Evolutionary conservation across 2,329 filamentous ascomycete genomes (phyloP).

Genomic region (Zalaria sp.): DNA sequence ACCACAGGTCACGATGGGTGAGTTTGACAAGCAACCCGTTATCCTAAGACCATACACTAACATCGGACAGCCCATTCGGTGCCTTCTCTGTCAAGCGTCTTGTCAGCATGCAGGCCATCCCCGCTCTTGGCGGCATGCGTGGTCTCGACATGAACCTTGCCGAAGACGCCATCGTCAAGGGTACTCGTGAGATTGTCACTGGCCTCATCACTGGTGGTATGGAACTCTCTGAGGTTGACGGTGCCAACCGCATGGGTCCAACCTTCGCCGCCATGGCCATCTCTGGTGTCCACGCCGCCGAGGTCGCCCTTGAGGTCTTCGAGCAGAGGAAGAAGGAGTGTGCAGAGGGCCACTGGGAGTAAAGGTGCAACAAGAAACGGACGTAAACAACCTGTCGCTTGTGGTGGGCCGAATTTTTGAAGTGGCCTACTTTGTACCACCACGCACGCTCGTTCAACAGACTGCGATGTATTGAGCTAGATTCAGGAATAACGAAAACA

Average conservation of each 20-base stretch:
- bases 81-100: slow-evolving; percentile 86
- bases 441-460: too few relatives aligned
- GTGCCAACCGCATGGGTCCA: slow-evolving; percentile 76
- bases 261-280: slow-evolving; percentile 85
- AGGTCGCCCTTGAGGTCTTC: slow-evolving; percentile 68
- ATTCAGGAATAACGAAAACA: too few relatives aligned
- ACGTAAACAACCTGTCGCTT: too few relatives aligned
- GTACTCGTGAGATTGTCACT: slow-evolving; percentile 74
- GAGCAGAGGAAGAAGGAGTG: slow-evolving; percentile 68
- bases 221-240: slow-evolving; percentile 83
- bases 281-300: slow-evolving; percentile 77
- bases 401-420: too few relatives aligned
- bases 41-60: slow-evolving; percentile 3
- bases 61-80: slow-evolving; percentile 49
- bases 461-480: too few relatives aligned
- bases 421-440: too few relatives aligned
- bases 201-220: slow-evolving; percentile 89
- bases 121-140: slow-evolving; percentile 81
- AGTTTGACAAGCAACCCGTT: slow-evolving; percentile 1
- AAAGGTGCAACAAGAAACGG: too few relatives aligned
- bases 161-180: slow-evolving; percentile 88
- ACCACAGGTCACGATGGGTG: slow-evolving; percentile 80
- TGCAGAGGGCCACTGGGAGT: slow-evolving; percentile 10
- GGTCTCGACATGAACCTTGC: slow-evolving; percentile 85
- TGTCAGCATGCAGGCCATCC: slow-evolving; percentile 72